phyloP scores from a whole-genome alignment of 192 early-diverging fungal genomes.

The Coemansia pectinata region DNA sequence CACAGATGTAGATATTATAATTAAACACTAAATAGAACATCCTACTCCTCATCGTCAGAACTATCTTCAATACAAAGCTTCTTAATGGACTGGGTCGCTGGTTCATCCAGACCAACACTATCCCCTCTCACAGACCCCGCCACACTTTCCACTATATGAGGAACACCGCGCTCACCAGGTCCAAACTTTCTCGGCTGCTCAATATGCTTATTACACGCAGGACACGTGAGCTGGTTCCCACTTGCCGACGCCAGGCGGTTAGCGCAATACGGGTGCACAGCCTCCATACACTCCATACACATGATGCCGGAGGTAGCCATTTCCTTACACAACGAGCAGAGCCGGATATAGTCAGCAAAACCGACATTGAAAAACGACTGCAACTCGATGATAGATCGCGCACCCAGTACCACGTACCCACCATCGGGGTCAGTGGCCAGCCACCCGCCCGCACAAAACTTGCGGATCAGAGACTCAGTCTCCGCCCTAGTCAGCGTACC shows the following conservation, averaged over 20 bases:
- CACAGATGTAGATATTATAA: too few relatives aligned
- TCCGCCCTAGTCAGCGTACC: not conserved
- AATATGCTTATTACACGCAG: conserved; percentile 24
- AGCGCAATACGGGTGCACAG: conserved; percentile 39
- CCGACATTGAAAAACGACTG: conserved; percentile 25
- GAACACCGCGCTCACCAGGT: conserved; percentile 25
- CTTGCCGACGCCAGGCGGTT: conserved; percentile 7
- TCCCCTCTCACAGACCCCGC: not conserved
- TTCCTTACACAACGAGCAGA: conserved; percentile 35
- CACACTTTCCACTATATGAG: not conserved
- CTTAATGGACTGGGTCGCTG: not conserved
- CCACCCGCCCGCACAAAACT: conserved; percentile 24
- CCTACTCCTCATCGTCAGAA: not conserved
- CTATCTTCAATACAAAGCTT: not conserved
- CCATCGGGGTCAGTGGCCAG: not conserved
- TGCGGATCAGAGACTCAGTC: not conserved
- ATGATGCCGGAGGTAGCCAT: conserved; percentile 33
- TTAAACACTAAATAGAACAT: not conserved
- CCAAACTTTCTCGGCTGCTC: conserved; percentile 18
- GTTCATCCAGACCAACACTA: not conserved
- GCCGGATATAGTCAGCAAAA: conserved; percentile 27
- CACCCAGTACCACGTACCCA: conserved; percentile 24
- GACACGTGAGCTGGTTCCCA: conserved; percentile 13
- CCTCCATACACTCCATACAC: conserved; percentile 20
- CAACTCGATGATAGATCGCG: conserved; percentile 35